Conservation (phyloP, 306 rosid genomes). For the Vigna radiata region DNA sequence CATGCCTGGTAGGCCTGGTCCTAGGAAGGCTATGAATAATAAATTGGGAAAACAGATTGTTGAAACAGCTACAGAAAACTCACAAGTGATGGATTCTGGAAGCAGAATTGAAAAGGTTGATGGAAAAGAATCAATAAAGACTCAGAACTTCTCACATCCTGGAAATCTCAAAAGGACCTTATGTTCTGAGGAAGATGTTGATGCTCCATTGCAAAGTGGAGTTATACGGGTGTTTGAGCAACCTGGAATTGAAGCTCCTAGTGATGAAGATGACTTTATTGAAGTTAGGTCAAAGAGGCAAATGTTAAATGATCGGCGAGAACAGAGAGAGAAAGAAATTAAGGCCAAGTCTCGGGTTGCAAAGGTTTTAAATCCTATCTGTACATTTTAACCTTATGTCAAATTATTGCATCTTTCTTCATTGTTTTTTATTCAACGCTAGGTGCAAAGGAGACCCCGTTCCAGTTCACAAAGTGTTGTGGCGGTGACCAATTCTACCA, state of each 20-base stretch:
- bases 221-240: slow-evolving; percentile 91
- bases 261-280: slow-evolving; percentile 96
- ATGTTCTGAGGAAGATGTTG: slow-evolving; percentile 79
- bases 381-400: slow-evolving; percentile 21
- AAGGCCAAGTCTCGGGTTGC: slow-evolving; percentile 82
- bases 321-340: slow-evolving; percentile 87
- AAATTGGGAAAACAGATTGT: slow-evolving; percentile 58
- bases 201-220: slow-evolving; percentile 92
- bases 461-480: slow-evolving; percentile 51
- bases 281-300: slow-evolving; percentile 98
- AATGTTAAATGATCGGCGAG: slow-evolving; percentile 94
- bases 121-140: slow-evolving; percentile 61
- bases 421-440: slow-evolving; percentile 34
- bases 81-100: slow-evolving; percentile 59
- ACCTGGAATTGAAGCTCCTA: slow-evolving; percentile 98
- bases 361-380: slow-evolving; percentile 61
- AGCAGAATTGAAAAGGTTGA: slow-evolving; percentile 60
- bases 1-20: slow-evolving; percentile 59
- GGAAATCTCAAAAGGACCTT: slow-evolving; percentile 78
- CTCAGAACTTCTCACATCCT: slow-evolving; percentile 56
- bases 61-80: slow-evolving; percentile 53
- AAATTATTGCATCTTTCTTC: slow-evolving; percentile 33
- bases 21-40: slow-evolving; percentile 57
- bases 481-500: slow-evolving; percentile 55
- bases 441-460: slow-evolving; percentile 72